These are phyloP conservation scores for Corylus heterophylla DNA, from an alignment of 306 rosid genomes.

Conservation along the genomic window DNA sequence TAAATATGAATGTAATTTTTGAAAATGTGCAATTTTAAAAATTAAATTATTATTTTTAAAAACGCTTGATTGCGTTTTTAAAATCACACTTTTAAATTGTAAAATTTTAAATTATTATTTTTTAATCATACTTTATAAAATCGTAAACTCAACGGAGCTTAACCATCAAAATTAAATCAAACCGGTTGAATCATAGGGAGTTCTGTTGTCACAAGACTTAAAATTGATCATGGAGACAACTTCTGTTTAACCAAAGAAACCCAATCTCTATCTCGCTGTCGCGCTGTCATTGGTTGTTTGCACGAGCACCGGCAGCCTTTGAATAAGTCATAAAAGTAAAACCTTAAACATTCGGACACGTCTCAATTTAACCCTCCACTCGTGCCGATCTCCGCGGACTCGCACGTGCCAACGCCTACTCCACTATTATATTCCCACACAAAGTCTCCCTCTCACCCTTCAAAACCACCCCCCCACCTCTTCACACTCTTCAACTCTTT, in stretches of 20 bases:
- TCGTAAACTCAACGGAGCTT: no score
- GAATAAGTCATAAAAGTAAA: conserved; percentile 31
- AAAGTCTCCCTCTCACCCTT: not conserved
- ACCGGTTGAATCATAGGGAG: no score
- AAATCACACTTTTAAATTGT: no score
- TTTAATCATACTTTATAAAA: no score
- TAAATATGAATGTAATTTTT: no score
- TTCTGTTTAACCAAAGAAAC: not conserved
- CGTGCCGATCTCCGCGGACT: conserved; percentile 38
- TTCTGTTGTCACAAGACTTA: no score
- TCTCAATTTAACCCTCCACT: conserved; percentile 30
- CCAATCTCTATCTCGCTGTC: not conserved
- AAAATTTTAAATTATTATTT: no score
- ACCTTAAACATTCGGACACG: conserved; percentile 44
- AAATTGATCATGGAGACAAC: not conserved
- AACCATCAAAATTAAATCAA: no score
- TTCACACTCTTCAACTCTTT: not conserved
- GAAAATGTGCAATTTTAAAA: no score
- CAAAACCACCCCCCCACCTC: not conserved
- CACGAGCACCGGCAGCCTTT: conserved; percentile 18
- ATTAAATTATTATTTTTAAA: no score
- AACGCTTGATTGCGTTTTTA: no score
- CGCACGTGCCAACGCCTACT: conserved; percentile 34
- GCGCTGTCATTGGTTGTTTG: not conserved
- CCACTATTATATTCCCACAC: conserved; percentile 28